Base-by-base conservation (phyloP, 495 filamentous ascomycete genomes). In the Aspergillus funiculosus region DNA sequence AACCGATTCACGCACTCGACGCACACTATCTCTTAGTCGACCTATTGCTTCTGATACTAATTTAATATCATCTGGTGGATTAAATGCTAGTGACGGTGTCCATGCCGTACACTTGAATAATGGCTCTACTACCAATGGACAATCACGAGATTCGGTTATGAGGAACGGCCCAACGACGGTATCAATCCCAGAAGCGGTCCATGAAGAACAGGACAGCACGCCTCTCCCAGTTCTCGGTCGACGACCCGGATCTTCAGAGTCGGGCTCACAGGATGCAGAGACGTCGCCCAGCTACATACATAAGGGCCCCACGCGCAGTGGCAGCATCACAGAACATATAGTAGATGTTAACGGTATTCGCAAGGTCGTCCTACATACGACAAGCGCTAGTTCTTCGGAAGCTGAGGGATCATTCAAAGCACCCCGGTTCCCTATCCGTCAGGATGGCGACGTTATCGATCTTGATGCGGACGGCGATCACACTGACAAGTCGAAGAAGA, bases 271-370 rank as follows among this genome's bases (percentile, higher is more conserved):
- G 11, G 50, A 52, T 5, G 46, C 53, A 22, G 46, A 55, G 10
- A 20, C 11, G 18, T 28, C 32, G 26, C 27, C 31, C 40, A 49
- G 39, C 19, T 80, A 77, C 39, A 43, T 51, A 8, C 60, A 63
- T 32, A 70, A 71, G 34, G 73, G 74, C 8, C 71, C 75, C 26
- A 84, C 85, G 0, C 79, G 87, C 26, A 89, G 84, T 53, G 89
- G 89, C 8, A 89, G 83, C 62, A 94, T 95, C 55, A 91, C 87
- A 0, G 88, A 94, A 64, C 89, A 89, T 55, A 75, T 89, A 14
- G 68, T 94, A 27, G 87, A 94, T 59, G 72, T 84, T 8, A 83
- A 85, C 32, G 89, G 89, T 1, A 75, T 94, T 24, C 81, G 83
- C 30, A 95, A 95, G 67, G 79, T 92, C 8, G 80, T 95, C 7